These are phyloP conservation scores for Cryptosporidium muris DNA, from an alignment of 169 alveolate genomes.

Conservation along the genomic window DNA sequence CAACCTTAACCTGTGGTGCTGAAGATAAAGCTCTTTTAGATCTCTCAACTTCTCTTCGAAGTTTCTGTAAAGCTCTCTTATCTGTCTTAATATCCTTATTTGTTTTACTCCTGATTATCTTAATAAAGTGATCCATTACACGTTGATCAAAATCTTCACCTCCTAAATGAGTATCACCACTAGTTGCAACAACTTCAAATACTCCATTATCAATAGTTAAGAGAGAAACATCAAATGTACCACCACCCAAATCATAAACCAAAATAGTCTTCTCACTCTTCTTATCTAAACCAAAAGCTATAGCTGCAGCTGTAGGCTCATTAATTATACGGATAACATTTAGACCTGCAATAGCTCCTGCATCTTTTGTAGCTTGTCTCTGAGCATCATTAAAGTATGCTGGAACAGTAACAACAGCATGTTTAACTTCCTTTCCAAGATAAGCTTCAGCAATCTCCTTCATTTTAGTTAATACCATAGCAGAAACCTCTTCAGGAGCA, in stretches of 20 bases:
- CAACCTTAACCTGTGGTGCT: conserved; percentile 87
- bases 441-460: conserved; percentile 96
- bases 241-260: conserved; percentile 99
- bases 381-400: conserved; percentile 99
- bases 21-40: conserved; percentile 96
- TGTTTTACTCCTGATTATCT: conserved; percentile 91
- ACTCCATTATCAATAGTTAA: conserved; percentile 97
- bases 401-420: conserved; percentile 96
- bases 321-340: conserved; percentile 96
- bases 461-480: conserved; percentile 96
- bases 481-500: conserved; percentile 99
- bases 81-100: conserved; percentile 90
- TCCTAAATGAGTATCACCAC: conserved; percentile 99
- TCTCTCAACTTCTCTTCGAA: conserved; percentile 96
- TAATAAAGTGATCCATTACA: conserved; percentile 95
- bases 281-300: conserved; percentile 98
- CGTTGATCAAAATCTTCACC: conserved; percentile 98
- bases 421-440: conserved; percentile 93
- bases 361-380: conserved; percentile 99
- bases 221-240: conserved; percentile 99
- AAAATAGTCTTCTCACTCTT: conserved; percentile 91
- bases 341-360: conserved; percentile 98
- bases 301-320: conserved; percentile 99
- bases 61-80: conserved; percentile 95
- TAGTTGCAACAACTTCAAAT: conserved; percentile 97